These are phyloP conservation scores for Talaromyces proteolyticus DNA, from an alignment of 495 filamentous ascomycete genomes.

Conservation along the genomic window DNA sequence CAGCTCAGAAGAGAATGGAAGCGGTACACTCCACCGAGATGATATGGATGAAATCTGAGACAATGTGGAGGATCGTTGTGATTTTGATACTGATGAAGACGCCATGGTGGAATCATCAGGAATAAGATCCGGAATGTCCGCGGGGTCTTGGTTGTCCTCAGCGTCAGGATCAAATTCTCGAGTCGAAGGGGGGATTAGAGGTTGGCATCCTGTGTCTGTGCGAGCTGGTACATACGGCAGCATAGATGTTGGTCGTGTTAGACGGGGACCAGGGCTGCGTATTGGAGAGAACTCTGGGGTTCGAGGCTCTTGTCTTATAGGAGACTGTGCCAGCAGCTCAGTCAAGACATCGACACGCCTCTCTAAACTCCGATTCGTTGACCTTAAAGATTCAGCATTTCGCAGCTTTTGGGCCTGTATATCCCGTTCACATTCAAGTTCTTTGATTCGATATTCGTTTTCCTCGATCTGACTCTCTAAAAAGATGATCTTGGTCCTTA, in stretches of 20 bases:
- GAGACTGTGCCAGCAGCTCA: slow-evolving; percentile 10
- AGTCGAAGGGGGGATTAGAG: neutral
- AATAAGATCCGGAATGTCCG: slow-evolving; percentile 3
- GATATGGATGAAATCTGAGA: slow-evolving; percentile 6
- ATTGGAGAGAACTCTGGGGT: slow-evolving; percentile 6
- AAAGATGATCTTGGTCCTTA: slow-evolving; percentile 7
- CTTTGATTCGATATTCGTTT: slow-evolving; percentile 1
- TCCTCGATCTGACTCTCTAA: slow-evolving; percentile 9
- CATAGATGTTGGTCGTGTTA: slow-evolving; percentile 11
- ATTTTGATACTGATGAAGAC: slow-evolving; percentile 3
- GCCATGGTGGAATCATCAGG: slow-evolving; percentile 5
- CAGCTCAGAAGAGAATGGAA: slow-evolving; percentile 8
- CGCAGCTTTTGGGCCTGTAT: slow-evolving; percentile 11
- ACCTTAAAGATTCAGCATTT: slow-evolving; percentile 8
- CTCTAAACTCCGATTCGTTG: slow-evolving; percentile 9
- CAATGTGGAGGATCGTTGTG: slow-evolving; percentile 8
- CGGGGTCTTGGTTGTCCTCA: neutral
- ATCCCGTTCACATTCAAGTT: slow-evolving; percentile 10
- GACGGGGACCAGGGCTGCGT: slow-evolving; percentile 6
- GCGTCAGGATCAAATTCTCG: neutral
- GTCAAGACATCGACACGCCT: slow-evolving; percentile 13
- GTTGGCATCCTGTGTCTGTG: neutral
- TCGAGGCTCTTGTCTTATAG: slow-evolving; percentile 1
- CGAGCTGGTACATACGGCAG: slow-evolving; percentile 2
- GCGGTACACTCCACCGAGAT: slow-evolving; percentile 7